phyloP scores from a whole-genome alignment of 2,329 filamentous ascomycete genomes.

The Diaporthe ampelina region DNA sequence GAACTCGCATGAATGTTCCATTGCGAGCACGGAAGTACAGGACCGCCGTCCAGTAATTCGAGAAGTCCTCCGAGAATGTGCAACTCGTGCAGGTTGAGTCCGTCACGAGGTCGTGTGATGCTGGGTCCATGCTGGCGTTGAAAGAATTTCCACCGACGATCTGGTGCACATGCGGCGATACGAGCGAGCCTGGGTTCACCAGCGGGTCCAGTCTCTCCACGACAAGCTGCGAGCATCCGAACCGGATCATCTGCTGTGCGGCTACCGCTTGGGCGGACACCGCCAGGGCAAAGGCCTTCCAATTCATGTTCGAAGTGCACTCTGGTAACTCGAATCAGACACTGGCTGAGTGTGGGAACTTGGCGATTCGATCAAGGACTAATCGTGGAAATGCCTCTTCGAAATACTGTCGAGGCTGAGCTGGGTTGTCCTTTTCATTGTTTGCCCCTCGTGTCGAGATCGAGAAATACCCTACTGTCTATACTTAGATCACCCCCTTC shows the following conservation, averaged over 20 bases:
- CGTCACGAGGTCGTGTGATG: conserved; percentile 14
- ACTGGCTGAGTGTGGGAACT: conserved; percentile 14
- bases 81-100: conserved; percentile 52
- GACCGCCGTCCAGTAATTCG: conserved; percentile 35
- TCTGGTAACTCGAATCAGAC: neutral
- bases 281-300: neutral
- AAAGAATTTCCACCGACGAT: conserved; percentile 64
- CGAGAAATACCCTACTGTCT: neutral
- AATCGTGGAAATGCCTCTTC: conserved; percentile 32
- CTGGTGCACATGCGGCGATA: conserved; percentile 67
- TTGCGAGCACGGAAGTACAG: conserved; percentile 34
- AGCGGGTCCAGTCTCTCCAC: conserved; percentile 44
- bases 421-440: neutral
- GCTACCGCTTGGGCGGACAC: neutral
- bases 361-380: conserved; percentile 53
- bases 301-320: neutral
- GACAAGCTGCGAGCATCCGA: conserved; percentile 44
- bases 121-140: conserved; percentile 54
- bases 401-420: conserved; percentile 44
- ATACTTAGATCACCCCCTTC: neutral
- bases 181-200: conserved; percentile 57
- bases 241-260: conserved; percentile 24
- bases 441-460: no score
- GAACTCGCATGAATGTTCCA: conserved; percentile 34
- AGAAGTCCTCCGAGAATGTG: conserved; percentile 35